These are phyloP conservation scores for Guillardia theta DNA, from an alignment of 78 protist species.

Conservation along the genomic window DNA sequence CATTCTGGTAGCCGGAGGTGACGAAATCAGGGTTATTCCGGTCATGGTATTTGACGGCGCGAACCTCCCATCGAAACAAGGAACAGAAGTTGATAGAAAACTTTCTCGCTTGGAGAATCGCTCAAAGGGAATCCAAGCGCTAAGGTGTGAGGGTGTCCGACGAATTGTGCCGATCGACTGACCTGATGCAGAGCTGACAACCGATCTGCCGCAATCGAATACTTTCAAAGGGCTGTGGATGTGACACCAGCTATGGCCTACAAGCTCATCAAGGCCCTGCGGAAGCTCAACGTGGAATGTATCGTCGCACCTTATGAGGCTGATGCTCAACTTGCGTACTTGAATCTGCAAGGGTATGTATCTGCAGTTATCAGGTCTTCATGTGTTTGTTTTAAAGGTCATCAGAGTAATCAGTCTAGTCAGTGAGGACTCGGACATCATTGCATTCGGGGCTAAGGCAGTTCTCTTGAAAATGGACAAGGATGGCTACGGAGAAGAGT, in stretches of 20 bases:
- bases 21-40: background rate
- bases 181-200: background rate
- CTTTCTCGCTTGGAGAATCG: background rate
- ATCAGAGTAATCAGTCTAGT: background rate
- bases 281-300: background rate
- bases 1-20: too few species aligned
- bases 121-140: background rate
- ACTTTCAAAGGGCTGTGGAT: conserved; percentile 30
- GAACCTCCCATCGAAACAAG: background rate
- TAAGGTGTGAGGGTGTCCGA: too few species aligned
- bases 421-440: conserved; percentile 20
- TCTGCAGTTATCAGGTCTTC: background rate
- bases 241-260: conserved; percentile 27
- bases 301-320: conserved; percentile 40
- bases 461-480: conserved; percentile 7
- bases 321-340: conserved; percentile 32
- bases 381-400: background rate
- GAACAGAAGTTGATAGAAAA: background rate
- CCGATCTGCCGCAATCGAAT: background rate
- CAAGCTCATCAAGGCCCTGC: background rate
- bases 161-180: too few species aligned
- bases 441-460: background rate
- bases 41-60: conserved; percentile 22
- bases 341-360: background rate
- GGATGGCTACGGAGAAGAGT: background rate